Evolutionary conservation across 345 rosid species (phyloP).

Genomic region (Eucalyptus cladocalyx): DNA sequence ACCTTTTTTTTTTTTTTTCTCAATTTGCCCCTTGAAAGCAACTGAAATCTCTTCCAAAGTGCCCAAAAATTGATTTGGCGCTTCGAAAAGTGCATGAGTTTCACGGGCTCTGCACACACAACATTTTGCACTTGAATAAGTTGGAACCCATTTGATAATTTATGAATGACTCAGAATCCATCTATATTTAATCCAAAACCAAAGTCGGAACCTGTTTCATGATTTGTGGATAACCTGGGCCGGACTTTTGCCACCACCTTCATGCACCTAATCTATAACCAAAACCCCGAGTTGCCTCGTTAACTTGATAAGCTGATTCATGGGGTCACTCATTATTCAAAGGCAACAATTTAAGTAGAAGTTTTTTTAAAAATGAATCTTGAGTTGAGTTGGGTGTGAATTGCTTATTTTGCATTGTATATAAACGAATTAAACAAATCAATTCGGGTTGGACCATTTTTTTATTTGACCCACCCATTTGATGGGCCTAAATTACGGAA

Average conservation of each 20-base stretch:
- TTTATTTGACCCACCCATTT: too few species aligned
- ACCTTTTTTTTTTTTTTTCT: neutral
- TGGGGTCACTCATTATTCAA: neutral
- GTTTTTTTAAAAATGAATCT: neutral
- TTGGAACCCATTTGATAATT: neutral
- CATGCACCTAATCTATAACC: fast-evolving
- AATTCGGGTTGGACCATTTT: too few species aligned
- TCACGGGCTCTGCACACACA: neutral
- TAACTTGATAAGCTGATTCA: neutral
- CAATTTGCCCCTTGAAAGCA: neutral
- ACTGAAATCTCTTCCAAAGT: neutral
- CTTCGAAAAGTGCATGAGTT: too few species aligned
- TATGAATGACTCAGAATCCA: fast-evolving
- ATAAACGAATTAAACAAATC: too few species aligned
- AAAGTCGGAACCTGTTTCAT: neutral
- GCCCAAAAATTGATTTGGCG: neutral
- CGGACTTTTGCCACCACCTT: neutral
- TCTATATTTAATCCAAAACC: neutral
- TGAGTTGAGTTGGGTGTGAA: neutral
- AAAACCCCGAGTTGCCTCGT: neutral
- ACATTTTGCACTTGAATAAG: neutral
- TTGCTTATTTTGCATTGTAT: neutral
- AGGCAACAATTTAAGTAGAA: neutral
- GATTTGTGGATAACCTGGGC: fast-evolving
- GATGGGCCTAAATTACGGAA: too few species aligned